Conservation (phyloP, 2,329 filamentous ascomycete species). For the Venturiaceae sp. region DNA sequence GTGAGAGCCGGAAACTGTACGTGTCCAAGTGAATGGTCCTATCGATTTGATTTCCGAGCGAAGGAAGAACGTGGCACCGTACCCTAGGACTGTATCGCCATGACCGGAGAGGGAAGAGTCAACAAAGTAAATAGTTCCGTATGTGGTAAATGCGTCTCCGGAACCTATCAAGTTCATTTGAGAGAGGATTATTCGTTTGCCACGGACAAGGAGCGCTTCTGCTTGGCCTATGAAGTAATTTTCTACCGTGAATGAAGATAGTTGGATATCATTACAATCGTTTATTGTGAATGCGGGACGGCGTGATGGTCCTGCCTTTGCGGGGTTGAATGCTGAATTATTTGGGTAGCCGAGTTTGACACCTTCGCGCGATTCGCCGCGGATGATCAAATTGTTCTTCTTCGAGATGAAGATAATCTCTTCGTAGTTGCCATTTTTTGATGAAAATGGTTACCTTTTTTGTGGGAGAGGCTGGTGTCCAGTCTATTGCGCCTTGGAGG, state of each 20-base stretch:
- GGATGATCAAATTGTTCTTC: conserved; percentile 11
- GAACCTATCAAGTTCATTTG: conserved; percentile 12
- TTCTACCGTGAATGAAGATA: conserved; percentile 11
- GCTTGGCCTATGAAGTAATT: conserved; percentile 14
- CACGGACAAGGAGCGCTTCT: conserved; percentile 11
- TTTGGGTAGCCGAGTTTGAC: conserved; percentile 12
- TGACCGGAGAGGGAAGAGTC: conserved; percentile 9
- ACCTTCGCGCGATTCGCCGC: conserved; percentile 9
- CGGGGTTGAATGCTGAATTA: conserved; percentile 13
- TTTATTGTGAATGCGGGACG: conserved; percentile 11
- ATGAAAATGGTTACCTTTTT: conserved; percentile 5
- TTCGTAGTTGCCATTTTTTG: conserved; percentile 11
- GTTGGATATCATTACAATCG: conserved; percentile 9
- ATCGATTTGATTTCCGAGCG: conserved; percentile 6
- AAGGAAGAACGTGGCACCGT: conserved; percentile 10
- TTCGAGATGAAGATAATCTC: conserved; percentile 11
- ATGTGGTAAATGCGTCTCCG: conserved; percentile 13
- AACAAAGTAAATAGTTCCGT: conserved; percentile 11
- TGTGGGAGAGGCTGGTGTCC: neutral
- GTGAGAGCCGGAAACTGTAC: conserved; percentile 9
- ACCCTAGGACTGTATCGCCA: conserved; percentile 12
- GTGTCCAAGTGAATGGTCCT: conserved; percentile 9
- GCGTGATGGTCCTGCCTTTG: conserved; percentile 10
- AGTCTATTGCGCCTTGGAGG: conserved; percentile 9
- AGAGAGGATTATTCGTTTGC: conserved; percentile 10